phyloP scores from a whole-genome alignment of 768 basidiomycete genomes.

The Gloeophyllum trabeum region DNA sequence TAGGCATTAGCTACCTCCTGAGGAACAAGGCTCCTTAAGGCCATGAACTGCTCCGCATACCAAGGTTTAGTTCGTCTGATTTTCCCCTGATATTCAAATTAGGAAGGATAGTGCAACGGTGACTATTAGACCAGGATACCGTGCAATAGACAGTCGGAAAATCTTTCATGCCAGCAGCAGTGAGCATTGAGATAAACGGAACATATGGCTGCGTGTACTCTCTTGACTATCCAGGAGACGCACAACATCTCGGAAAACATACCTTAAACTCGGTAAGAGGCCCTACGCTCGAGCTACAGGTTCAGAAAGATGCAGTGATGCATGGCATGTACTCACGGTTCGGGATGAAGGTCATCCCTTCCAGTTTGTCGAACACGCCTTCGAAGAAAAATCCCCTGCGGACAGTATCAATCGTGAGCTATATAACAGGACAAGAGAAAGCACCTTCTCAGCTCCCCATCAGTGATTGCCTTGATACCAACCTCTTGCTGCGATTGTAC shows the following conservation, averaged over 20 bases:
- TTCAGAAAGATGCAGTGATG: not conserved
- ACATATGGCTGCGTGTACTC: constrained; percentile 10
- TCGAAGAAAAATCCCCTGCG: constrained; percentile 46
- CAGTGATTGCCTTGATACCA: constrained; percentile 48
- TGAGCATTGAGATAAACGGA: constrained; percentile 13
- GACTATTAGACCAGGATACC: constrained; percentile 4
- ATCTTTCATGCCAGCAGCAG: constrained; percentile 9
- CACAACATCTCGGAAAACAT: not conserved
- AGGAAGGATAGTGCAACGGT: not conserved
- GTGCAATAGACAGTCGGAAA: constrained; percentile 11
- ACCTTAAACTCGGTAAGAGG: constrained; percentile 32
- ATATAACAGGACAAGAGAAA: too few relatives aligned
- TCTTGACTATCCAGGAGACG: not conserved
- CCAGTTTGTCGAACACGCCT: constrained; percentile 57
- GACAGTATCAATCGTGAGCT: too few relatives aligned
- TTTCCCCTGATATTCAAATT: constrained; percentile 42
- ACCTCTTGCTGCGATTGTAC: constrained; percentile 40
- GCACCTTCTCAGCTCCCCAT: constrained; percentile 45
- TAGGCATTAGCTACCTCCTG: constrained; percentile 32
- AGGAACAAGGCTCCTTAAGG: constrained; percentile 43
- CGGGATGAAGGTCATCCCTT: constrained; percentile 46
- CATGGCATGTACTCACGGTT: constrained; percentile 23
- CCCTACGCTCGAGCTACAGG: constrained; percentile 5
- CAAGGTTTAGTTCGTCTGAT: constrained; percentile 50
- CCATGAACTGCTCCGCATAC: constrained; percentile 53